A percentile compares a stretch with the other conserved stretches of the same genome.
Conservation (phyloP, 768 basidiomycete genomes). For the Termitomyces sp. region DNA sequence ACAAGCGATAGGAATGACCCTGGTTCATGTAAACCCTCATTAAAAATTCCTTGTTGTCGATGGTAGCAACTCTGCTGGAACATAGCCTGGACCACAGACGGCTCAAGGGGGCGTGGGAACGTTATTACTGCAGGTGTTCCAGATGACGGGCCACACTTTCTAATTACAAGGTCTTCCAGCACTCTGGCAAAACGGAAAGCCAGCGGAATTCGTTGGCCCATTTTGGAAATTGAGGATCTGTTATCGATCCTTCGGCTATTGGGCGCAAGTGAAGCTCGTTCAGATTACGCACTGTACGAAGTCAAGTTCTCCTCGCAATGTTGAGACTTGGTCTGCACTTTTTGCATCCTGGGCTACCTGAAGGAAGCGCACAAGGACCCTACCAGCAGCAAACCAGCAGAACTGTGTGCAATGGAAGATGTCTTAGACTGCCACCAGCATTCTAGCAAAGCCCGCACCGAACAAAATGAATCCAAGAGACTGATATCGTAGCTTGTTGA, state of each 20-base stretch:
- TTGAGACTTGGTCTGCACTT: constrained; percentile 50
- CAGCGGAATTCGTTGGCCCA: constrained; percentile 65
- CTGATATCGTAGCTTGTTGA: constrained; percentile 73
- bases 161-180: constrained; percentile 43
- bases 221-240: constrained; percentile 54
- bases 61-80: constrained; percentile 24
- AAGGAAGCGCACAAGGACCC: constrained; percentile 62
- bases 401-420: constrained; percentile 32
- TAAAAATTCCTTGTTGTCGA: constrained; percentile 23
- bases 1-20: constrained; percentile 30
- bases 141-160: constrained; percentile 29
- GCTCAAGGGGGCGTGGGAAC: constrained; percentile 30
- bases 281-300: constrained; percentile 55
- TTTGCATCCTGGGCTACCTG: constrained; percentile 57
- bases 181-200: constrained; percentile 57
- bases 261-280: not conserved
- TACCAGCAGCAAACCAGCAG: constrained; percentile 65
- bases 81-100: constrained; percentile 24
- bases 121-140: constrained; percentile 24
- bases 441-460: constrained; percentile 31
- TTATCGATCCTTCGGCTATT: not conserved
- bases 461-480: constrained; percentile 63
- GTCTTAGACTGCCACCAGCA: not conserved
- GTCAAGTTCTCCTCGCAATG: constrained; percentile 57
- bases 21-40: constrained; percentile 29